These are phyloP conservation scores for Talaromyces sp. DNA, from an alignment of 2,329 filamentous ascomycete genomes.

Conservation along the genomic window DNA sequence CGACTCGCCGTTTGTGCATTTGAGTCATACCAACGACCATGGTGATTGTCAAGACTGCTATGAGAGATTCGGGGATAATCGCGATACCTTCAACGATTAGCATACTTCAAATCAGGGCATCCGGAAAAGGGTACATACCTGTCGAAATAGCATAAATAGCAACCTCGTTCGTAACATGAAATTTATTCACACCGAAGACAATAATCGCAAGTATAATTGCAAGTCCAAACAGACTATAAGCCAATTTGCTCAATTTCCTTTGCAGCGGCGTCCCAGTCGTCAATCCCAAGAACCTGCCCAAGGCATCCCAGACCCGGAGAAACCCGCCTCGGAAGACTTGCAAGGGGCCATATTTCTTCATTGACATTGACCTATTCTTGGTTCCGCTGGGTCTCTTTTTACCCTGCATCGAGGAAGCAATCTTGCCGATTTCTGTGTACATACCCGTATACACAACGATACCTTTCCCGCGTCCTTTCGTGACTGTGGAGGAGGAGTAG, in stretches of 20 bases:
- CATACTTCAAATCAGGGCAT: neutral
- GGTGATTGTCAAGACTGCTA: slow-evolving; percentile 61
- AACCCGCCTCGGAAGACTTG: slow-evolving; percentile 51
- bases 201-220: slow-evolving; percentile 63
- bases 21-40: slow-evolving; percentile 56
- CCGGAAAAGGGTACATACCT: slow-evolving; percentile 27
- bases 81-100: slow-evolving; percentile 43
- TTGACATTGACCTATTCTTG: slow-evolving; percentile 42
- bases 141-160: slow-evolving; percentile 59
- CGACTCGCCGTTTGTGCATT: slow-evolving; percentile 53
- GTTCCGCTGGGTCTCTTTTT: slow-evolving; percentile 33
- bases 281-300: slow-evolving; percentile 57
- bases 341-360: slow-evolving; percentile 45
- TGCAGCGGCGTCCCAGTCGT: slow-evolving; percentile 77
- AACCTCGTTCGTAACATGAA: slow-evolving; percentile 56
- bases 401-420: slow-evolving; percentile 56
- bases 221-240: slow-evolving; percentile 72
- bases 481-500: slow-evolving; percentile 60
- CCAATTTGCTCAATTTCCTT: slow-evolving; percentile 80
- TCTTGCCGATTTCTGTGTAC: slow-evolving; percentile 61
- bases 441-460: slow-evolving; percentile 60
- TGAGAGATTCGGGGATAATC: slow-evolving; percentile 63
- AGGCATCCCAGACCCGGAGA: slow-evolving; percentile 47
- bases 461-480: slow-evolving; percentile 57
- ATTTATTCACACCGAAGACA: slow-evolving; percentile 58